These are phyloP conservation scores for Rhizophagus clarus DNA, from an alignment of 192 early-diverging fungal genomes.

Conservation along the genomic window DNA sequence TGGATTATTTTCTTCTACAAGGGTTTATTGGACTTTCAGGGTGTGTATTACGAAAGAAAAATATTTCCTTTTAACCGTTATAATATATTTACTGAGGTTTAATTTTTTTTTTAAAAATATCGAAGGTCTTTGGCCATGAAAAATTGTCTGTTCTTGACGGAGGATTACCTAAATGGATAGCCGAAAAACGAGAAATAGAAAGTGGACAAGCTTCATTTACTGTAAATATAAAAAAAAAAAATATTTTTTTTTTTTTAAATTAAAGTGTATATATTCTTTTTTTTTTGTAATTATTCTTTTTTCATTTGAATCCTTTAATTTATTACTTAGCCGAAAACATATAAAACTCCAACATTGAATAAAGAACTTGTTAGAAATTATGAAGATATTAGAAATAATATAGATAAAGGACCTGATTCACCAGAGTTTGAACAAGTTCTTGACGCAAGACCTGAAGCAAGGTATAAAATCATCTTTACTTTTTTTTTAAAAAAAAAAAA, in stretches of 20 bases:
- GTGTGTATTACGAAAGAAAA: constrained; percentile 31
- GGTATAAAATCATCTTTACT: constrained; percentile 30
- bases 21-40: constrained; percentile 95
- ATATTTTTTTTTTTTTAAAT: background rate
- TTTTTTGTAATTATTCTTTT: too few relatives aligned
- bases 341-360: constrained; percentile 38
- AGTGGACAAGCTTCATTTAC: constrained; percentile 34
- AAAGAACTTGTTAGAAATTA: constrained; percentile 58
- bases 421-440: constrained; percentile 54
- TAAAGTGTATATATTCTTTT: background rate
- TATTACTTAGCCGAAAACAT: constrained; percentile 37
- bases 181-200: constrained; percentile 39
- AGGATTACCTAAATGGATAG: constrained; percentile 81
- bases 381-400: constrained; percentile 56
- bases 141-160: constrained; percentile 89
- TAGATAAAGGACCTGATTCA: constrained; percentile 41
- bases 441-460: constrained; percentile 67
- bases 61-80: background rate
- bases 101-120: background rate
- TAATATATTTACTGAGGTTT: background rate
- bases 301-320: background rate
- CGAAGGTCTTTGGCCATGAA: constrained; percentile 84
- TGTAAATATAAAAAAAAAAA: background rate
- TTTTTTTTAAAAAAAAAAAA: too few relatives aligned
- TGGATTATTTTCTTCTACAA: constrained; percentile 79